These are phyloP conservation scores for Eudorina sp. DNA, from an alignment of 139 green algal genomes.

Conservation along the genomic window DNA sequence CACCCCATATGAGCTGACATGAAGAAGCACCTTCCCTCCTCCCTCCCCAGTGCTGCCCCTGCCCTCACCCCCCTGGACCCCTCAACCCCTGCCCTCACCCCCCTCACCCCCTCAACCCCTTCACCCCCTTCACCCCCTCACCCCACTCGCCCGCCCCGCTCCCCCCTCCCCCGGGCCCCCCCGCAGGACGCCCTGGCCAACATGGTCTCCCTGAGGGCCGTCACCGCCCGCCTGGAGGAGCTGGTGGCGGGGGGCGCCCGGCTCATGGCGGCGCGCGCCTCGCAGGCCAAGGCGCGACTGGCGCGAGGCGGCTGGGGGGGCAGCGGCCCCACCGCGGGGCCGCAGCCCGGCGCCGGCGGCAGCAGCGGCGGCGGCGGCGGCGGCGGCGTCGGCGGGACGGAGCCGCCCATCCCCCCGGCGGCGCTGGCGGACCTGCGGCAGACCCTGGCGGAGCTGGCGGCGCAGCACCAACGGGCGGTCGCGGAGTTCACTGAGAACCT, in stretches of 20 bases:
- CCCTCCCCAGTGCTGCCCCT: background rate
- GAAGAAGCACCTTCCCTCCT: background rate
- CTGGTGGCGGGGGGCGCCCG: conserved; percentile 40
- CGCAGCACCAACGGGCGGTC: conserved; percentile 64
- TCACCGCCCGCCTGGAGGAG: conserved; percentile 61
- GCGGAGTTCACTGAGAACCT: conserved; percentile 76
- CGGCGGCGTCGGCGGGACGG: background rate
- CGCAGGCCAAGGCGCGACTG: background rate
- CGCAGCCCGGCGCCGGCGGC: background rate
- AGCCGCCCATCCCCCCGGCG: background rate
- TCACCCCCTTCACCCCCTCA: background rate
- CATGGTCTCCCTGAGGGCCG: conserved; percentile 58
- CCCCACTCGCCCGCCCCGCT: background rate
- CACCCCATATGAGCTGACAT: too few relatives aligned
- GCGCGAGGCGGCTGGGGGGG: conserved; percentile 7
- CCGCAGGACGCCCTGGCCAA: conserved; percentile 45
- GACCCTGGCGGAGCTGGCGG: conserved; percentile 64
- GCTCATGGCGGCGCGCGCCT: conserved; percentile 11
- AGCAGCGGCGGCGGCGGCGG: background rate
- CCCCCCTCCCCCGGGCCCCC: background rate
- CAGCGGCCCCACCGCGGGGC: background rate
- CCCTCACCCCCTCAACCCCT: background rate
- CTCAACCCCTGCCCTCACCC: background rate
- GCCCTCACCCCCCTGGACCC: background rate
- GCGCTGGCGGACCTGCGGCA: conserved; percentile 57